Percentiles rank a stretch among this genome's conserved stretches.
Conservation (phyloP, 2,329 filamentous ascomycete species). For the Calonectria leucothoes region DNA sequence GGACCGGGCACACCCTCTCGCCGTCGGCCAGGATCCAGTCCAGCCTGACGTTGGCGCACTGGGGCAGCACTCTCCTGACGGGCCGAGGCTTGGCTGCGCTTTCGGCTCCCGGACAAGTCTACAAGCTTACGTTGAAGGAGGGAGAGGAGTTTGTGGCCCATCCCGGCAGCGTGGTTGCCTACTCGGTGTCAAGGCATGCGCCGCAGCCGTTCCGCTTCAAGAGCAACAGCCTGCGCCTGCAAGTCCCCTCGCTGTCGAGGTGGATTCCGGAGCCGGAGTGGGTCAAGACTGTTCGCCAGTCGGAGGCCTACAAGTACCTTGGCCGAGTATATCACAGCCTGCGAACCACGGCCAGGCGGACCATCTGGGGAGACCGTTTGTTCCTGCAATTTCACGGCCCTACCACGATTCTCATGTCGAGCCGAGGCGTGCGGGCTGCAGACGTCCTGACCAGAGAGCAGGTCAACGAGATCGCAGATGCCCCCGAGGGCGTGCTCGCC, state of each 20-base stretch:
- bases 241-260: constrained; percentile 77
- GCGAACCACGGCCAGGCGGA: constrained; percentile 81
- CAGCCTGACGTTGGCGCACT: constrained; percentile 82
- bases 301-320: constrained; percentile 77
- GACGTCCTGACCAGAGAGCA: constrained; percentile 83
- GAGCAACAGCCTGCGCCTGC: constrained; percentile 78
- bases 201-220: constrained; percentile 91
- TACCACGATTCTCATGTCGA: constrained; percentile 86
- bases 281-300: constrained; percentile 77
- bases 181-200: constrained; percentile 78
- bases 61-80: constrained; percentile 90
- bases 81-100: constrained; percentile 89
- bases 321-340: constrained; percentile 74
- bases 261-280: constrained; percentile 79
- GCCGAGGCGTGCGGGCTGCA: constrained; percentile 80
- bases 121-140: constrained; percentile 82
- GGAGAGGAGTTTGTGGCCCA: constrained; percentile 94
- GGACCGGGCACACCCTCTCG: constrained; percentile 89
- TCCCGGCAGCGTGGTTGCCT: constrained; percentile 91
- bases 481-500: constrained; percentile 77
- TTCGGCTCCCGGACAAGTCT: constrained; percentile 88
- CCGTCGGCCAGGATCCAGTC: constrained; percentile 81
- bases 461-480: constrained; percentile 90
- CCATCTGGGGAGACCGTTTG: constrained; percentile 93
- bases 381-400: constrained; percentile 93